phyloP scores from a whole-genome alignment of 768 basidiomycete genomes.

The Kwoniella heveanensis region DNA sequence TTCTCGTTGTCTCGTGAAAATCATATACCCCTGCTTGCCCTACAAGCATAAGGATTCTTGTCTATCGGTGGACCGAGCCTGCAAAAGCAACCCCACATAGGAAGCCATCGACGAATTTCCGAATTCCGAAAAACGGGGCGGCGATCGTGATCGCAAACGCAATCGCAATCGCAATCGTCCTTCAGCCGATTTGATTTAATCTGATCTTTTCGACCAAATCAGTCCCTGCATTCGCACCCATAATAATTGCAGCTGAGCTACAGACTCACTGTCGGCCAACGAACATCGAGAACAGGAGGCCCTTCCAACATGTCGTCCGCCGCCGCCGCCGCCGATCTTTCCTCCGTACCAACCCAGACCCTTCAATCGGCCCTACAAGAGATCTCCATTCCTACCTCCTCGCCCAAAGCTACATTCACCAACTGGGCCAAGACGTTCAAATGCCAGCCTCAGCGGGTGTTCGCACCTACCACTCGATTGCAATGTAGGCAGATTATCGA shows the following conservation, averaged over 20 bases:
- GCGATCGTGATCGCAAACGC: background rate
- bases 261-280: too few relatives aligned
- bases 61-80: too few relatives aligned
- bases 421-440: slow-evolving; percentile 86
- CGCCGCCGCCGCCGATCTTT: slow-evolving; percentile 15
- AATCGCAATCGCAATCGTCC: background rate
- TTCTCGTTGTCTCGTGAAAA: too few relatives aligned
- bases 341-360: background rate
- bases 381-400: slow-evolving; percentile 39
- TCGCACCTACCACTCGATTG: slow-evolving; percentile 70
- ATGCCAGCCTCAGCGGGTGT: slow-evolving; percentile 59
- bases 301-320: too few relatives aligned
- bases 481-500: slow-evolving; percentile 77
- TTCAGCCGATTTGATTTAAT: slow-evolving; percentile 6
- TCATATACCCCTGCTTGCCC: too few relatives aligned
- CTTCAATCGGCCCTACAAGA: slow-evolving; percentile 31
- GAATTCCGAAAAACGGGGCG: too few relatives aligned
- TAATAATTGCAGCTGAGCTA: too few relatives aligned
- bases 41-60: too few relatives aligned
- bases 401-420: slow-evolving; percentile 60
- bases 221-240: too few relatives aligned
- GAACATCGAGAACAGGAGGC: too few relatives aligned
- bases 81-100: too few relatives aligned
- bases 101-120: too few relatives aligned
- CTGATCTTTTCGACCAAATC: background rate